Base-by-base conservation (phyloP, 768 basidiomycete genomes). In the Suillus lakei region DNA sequence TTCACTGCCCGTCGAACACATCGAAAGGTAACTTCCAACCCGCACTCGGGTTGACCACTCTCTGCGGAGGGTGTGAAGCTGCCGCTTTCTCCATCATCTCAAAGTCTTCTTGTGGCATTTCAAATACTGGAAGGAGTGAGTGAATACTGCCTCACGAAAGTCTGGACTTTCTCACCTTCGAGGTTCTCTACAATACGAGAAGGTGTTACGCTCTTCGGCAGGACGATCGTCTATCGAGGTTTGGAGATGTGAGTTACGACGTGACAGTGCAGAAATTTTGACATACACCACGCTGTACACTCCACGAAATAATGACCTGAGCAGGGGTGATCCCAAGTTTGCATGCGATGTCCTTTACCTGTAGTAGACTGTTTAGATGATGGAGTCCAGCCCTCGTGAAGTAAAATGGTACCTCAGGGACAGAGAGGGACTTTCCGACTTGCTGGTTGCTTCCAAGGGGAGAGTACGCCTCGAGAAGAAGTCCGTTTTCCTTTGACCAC, bases 161-260 rank as follows among this genome's bases (percentile, higher is more conserved):
- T 5, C 23, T 55, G 21, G 5, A 15, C 15, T n/a, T 53, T n/a
- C 79, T 65, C 68, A 86, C 90, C 77, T n/a, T 87, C 80, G 48
- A 88, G 77, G 79, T 95, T 94, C 74, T 91, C 90, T 63, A 82
- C 78, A 39, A 95, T 82, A 34, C 91, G 85, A 51, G 84, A 83
- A 13, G 90, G 81, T 4, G 87, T 89, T 16, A 92, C 90, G 67
- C 89, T 91, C 82, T 93, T 95, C 2, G 92, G 91, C 13, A 94
- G 81, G 8, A 89, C 89, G 63, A 90, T 80, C 55, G 88, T 87
- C 89, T 91, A 68, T 32, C 8, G 21, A 23, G 13, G 2, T 44
- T 46, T 41, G 18, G 44, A 59, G 32, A n/a, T 16, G 26, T 38
- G 16, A 39, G 32, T 39, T 18, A 32, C 41, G 32, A 23, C 36